Evolutionary conservation across 1,139 yeast species (phyloP), one percentile per base, ranked within the genome.

Genomic region (Meyerozyma guilliermondii): DNA sequence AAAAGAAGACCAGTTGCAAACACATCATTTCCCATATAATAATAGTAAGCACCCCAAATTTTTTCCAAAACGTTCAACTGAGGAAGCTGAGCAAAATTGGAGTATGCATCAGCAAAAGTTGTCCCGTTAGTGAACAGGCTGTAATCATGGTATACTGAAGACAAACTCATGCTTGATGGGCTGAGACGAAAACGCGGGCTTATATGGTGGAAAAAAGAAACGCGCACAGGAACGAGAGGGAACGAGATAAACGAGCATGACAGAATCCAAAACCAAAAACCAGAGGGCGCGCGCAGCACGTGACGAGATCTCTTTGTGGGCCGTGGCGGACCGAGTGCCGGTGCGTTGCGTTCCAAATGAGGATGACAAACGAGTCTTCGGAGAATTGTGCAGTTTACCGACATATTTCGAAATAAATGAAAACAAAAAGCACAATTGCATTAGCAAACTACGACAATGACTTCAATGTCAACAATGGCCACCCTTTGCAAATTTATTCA

Each of bases 1-100:
- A 87, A 82, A 54, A 87, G 64, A 41, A 87, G 63, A 4, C 96
- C 96, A 1, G 96, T 87, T 40, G 96, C 95, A 46, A 87, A 71
- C 30, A 81, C 68, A 59, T 87, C 95, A 55, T 86, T 87, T 50
- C 78, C 73, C 71, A 86, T 75, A 60, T 78, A 85, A 41, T 76
- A 66, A 66, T 86, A 88, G 77, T 86, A 88, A 14, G 83, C 65
- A 23, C 87, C 91, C 96, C 96, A 88, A 46, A 76, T 59, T 47
- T 69, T 72, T 59, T 87, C 96, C 35, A 80, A 40, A 28, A 63
- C 40, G 50, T 65, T 71, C 38, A 60, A 50, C 11, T 43, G 42
- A 16, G 42, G 24, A 4, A 45, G 13, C 43, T 64, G 57, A 49
- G 59, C 55, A 57, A 72, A 72, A 52, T 69, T 68, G 17, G 55